A percentile compares a stretch with the other conserved stretches of the same genome.
These are phyloP conservation scores for Phytomonas francai DNA, from an alignment of 208 protist species.

Conservation along the genomic window DNA sequence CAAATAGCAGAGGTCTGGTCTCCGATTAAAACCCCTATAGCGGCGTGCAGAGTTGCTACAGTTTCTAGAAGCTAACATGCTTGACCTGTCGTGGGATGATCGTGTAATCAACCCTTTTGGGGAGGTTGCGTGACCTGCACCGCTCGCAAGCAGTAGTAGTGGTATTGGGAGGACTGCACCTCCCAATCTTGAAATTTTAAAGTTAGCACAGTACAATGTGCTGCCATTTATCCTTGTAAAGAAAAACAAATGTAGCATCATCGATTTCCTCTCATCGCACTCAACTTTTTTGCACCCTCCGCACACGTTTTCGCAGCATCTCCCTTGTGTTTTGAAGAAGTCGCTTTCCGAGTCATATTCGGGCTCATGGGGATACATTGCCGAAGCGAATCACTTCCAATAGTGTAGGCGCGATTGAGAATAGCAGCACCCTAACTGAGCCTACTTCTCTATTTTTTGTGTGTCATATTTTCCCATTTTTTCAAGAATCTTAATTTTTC, in stretches of 20 bases:
- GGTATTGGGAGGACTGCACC: neutral
- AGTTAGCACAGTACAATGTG: slow-evolving; percentile 19
- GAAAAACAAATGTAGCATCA: neutral
- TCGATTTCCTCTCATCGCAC: neutral
- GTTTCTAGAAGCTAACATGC: slow-evolving; percentile 53
- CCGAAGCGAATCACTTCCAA: slow-evolving; percentile 13
- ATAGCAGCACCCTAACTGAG: slow-evolving; percentile 5
- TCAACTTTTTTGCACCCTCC: neutral
- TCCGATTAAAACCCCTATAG: slow-evolving; percentile 29
- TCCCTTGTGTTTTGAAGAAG: too few species aligned
- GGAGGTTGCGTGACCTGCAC: slow-evolving; percentile 22
- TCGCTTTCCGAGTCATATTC: neutral
- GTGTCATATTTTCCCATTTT: slow-evolving; percentile 2
- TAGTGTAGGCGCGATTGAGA: neutral
- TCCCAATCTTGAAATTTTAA: slow-evolving; percentile 22
- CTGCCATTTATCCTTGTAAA: neutral
- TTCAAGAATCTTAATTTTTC: slow-evolving; percentile 17
- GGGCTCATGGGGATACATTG: slow-evolving; percentile 22
- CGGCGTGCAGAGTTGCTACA: slow-evolving; percentile 18
- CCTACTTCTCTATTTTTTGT: neutral
- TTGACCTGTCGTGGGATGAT: slow-evolving; percentile 45
- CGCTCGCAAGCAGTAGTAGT: slow-evolving; percentile 7
- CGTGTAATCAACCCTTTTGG: slow-evolving; percentile 48
- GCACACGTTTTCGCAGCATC: too few species aligned
- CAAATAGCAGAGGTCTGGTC: slow-evolving; percentile 46